These are phyloP conservation scores for Porcisia hertigi DNA, from an alignment of 208 protist genomes.

Conservation along the genomic window DNA sequence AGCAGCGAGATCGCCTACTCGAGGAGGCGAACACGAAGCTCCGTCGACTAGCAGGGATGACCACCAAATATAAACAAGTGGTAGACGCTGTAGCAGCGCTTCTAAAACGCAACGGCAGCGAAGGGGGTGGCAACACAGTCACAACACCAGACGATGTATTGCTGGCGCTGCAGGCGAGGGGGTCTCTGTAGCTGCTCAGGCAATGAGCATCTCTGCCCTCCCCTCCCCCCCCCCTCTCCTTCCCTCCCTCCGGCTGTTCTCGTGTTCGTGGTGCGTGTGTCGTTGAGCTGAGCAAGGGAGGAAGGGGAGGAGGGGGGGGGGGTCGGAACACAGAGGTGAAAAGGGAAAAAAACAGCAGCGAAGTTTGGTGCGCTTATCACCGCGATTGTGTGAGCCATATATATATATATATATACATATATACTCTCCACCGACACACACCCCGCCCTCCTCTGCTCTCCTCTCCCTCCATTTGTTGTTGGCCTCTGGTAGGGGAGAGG, in stretches of 20 bases:
- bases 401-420: too few species aligned
- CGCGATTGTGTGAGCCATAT: neutral
- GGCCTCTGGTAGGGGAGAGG: too few species aligned
- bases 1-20: conserved; percentile 35
- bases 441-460: too few species aligned
- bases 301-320: neutral
- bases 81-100: conserved; percentile 27
- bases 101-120: conserved; percentile 9
- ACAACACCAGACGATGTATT: conserved; percentile 58
- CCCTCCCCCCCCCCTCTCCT: neutral
- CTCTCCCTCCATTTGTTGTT: too few species aligned
- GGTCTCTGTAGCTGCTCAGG: conserved; percentile 5
- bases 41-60: conserved; percentile 56
- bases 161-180: conserved; percentile 24
- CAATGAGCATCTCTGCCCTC: neutral
- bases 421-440: too few species aligned
- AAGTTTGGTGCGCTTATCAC: neutral
- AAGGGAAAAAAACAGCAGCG: neutral
- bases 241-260: neutral
- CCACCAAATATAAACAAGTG: conserved; percentile 42
- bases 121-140: neutral
- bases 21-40: conserved; percentile 59
- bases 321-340: neutral
- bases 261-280: neutral
- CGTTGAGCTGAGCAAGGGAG: neutral